Conservation (phyloP, 108 stramenopile species). For the Pseudonitzschia multistriata region DNA sequence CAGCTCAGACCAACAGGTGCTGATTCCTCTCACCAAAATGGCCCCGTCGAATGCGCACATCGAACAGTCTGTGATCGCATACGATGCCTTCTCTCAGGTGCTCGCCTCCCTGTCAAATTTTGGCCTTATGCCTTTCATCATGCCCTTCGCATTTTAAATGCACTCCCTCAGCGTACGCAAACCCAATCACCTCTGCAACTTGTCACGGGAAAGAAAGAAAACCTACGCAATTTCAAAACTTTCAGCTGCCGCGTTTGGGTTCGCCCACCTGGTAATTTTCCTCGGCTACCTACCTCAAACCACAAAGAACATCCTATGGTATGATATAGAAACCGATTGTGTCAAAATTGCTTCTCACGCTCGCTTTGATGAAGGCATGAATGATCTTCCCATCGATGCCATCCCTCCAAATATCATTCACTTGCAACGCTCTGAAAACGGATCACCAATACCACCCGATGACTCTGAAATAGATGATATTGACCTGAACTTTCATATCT, state of each 20-base stretch:
- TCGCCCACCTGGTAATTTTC: conserved; percentile 22
- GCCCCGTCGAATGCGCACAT: too few relatives aligned
- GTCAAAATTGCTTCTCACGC: conserved; percentile 35
- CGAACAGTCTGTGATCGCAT: too few relatives aligned
- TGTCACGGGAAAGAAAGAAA: neutral
- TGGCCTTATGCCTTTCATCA: conserved; percentile 2
- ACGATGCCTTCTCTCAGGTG: too few relatives aligned
- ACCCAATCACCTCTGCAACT: conserved; percentile 1
- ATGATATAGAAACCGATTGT: too few relatives aligned
- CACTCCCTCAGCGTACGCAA: conserved; percentile 14
- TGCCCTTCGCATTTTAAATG: conserved; percentile 16
- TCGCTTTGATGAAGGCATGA: conserved; percentile 45
- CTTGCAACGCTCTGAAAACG: neutral
- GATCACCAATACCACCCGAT: neutral
- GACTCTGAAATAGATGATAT: neutral
- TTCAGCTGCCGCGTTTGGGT: conserved; percentile 34
- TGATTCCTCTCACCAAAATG: too few relatives aligned
- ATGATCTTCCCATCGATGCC: conserved; percentile 26
- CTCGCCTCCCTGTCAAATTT: too few relatives aligned
- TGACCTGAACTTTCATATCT: too few relatives aligned
- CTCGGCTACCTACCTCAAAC: conserved; percentile 25
- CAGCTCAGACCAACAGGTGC: too few relatives aligned
- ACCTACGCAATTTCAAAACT: conserved; percentile 24
- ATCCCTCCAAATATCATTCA: conserved; percentile 24
- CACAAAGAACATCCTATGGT: too few relatives aligned